Evolutionary conservation across 1,284 basidiomycete genomes (phyloP).

Genomic region (Trametes sp.): DNA sequence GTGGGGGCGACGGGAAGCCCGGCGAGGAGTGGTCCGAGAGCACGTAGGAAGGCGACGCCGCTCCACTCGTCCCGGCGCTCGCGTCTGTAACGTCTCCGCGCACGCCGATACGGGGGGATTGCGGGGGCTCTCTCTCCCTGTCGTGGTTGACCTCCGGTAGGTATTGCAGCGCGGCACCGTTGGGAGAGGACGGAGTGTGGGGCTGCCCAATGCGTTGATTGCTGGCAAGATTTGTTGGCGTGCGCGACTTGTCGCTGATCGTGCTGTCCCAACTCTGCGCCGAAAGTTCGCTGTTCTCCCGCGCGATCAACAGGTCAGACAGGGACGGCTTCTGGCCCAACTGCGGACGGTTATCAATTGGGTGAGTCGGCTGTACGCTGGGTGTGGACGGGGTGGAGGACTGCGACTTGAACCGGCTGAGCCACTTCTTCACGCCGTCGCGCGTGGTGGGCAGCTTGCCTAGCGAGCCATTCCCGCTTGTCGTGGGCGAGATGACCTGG

Average conservation of each 20-base stretch:
- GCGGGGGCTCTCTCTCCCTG: constrained; percentile 13
- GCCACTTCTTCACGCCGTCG: constrained; percentile 80
- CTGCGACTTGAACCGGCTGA: constrained; percentile 60
- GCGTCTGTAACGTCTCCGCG: constrained; percentile 26
- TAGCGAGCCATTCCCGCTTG: constrained; percentile 48
- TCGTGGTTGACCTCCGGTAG: constrained; percentile 15
- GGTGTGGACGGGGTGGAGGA: constrained; percentile 50
- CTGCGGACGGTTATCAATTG: constrained; percentile 39
- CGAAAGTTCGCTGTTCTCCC: constrained; percentile 61
- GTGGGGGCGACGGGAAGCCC: constrained; percentile 58
- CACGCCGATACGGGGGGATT: constrained; percentile 27
- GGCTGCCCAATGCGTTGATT: constrained; percentile 44
- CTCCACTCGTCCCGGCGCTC: constrained; percentile 30
- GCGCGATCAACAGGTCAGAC: constrained; percentile 63
- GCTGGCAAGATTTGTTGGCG: constrained; percentile 54
- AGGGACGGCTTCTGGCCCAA: constrained; percentile 65
- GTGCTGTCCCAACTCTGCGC: constrained; percentile 70
- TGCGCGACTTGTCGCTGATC: constrained; percentile 51
- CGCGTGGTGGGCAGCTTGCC: constrained; percentile 73
- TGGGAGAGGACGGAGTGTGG: constrained; percentile 6
- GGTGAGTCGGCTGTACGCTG: constrained; percentile 43
- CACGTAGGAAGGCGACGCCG: constrained; percentile 31
- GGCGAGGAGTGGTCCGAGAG: constrained; percentile 37
- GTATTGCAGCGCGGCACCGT: background rate
- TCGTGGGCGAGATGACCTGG: constrained; percentile 45